Evolutionary conservation across 768 basidiomycete genomes (phyloP).

Genomic region (Boletus subparvulus): DNA sequence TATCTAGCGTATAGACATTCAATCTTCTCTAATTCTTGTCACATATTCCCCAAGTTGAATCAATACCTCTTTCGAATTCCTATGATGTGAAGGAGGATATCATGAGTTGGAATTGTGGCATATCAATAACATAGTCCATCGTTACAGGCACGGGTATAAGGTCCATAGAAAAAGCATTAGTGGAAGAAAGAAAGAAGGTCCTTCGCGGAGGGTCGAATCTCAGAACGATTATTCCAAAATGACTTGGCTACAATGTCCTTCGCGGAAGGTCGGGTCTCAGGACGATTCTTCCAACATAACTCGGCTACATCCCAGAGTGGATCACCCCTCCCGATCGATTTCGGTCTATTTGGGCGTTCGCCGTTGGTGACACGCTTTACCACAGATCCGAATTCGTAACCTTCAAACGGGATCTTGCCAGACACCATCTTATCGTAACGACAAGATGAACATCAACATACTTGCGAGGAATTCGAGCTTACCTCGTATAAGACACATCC

Average conservation of each 20-base stretch:
- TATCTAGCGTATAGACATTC: slow-evolving; percentile 22
- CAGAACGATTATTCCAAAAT: no score
- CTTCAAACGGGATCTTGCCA: slow-evolving; percentile 16
- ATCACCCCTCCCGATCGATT: slow-evolving; percentile 1
- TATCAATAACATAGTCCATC: background rate
- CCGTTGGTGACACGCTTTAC: background rate
- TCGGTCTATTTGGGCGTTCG: slow-evolving; percentile 8
- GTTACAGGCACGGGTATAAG: background rate
- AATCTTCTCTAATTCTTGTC: slow-evolving; percentile 18
- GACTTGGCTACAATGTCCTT: background rate
- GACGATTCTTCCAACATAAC: slow-evolving; percentile 10
- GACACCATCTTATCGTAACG: slow-evolving; percentile 18
- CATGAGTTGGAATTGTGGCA: background rate
- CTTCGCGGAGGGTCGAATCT: no score
- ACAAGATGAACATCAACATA: background rate
- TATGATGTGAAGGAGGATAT: background rate
- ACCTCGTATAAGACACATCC: slow-evolving; percentile 34
- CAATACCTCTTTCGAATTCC: background rate
- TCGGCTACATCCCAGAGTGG: slow-evolving; percentile 13
- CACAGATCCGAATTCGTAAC: background rate
- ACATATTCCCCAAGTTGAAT: slow-evolving; percentile 2
- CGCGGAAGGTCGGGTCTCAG: slow-evolving; percentile 17
- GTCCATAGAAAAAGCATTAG: background rate
- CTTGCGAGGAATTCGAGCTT: background rate
- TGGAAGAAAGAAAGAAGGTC: background rate